Evolutionary conservation across 768 basidiomycete species (phyloP), one percentile per base, ranked within the genome.

Genomic region (Phlegmacium glaucopus): DNA sequence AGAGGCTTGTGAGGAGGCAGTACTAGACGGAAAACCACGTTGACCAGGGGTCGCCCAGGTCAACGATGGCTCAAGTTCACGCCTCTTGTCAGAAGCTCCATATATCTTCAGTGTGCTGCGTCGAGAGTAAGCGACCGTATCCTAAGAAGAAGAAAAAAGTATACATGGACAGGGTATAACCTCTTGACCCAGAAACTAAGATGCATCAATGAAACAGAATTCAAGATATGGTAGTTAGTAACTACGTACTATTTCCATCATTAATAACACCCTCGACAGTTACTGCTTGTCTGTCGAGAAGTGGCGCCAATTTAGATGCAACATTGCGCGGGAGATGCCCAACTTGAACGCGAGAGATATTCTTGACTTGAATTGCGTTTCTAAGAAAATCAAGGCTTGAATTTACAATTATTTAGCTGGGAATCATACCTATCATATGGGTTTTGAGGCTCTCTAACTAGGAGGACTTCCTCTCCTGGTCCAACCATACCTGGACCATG

Each of bases 321-420:
- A 85, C 73, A 16, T 64, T 67, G 28, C 77, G 75, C 2, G 88
- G 83, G 17, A 94, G 61, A 65, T 94, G 92, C 1, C 92, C 92
- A 3, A 94, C 90, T 75, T 92, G 86, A 10, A 68, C 68, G 1
- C 73, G 71, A 2, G 76, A 72, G 35, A 92, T 90, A 58, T 94
- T 94, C 60, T 78, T 73, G 22, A 94, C 90, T 69, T 89, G 80
- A 18, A 91, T 83, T 2, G 87, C 85, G 63, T 90, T 89, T 25
- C 85, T 89, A 39, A 46, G 22, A 7, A 15, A 3, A 15, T 12
- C 18, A 6, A 26, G 36, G 45, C 18, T 41, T 27, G 44, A 35
- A 11, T 10, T 35, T 2, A 6, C 15, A 11, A 4, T 22, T n/a
- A 13, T 32, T 6, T 6, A 16, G 22, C 13, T 35, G 39, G 11